A percentile compares a stretch with the other conserved stretches of the same genome.
Evolutionary conservation across 768 basidiomycete species (phyloP).

Genomic region (Suillus fuscotomentosus): DNA sequence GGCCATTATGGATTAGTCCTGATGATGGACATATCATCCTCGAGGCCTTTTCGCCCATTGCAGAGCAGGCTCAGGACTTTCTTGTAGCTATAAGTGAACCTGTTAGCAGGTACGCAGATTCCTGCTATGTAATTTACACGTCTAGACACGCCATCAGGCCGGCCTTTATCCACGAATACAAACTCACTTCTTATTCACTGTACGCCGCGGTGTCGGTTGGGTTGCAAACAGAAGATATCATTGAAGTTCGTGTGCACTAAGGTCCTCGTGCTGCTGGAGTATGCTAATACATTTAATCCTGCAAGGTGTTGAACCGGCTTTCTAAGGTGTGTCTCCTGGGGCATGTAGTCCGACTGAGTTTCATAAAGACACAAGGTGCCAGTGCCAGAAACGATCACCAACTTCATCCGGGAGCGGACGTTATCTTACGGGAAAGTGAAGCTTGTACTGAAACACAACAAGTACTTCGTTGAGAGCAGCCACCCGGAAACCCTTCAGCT

Average conservation of each 20-base stretch:
- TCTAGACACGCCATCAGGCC: conserved; percentile 55
- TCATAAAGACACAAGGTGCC: conserved; percentile 61
- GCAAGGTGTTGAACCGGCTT: conserved; percentile 73
- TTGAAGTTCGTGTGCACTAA: conserved; percentile 62
- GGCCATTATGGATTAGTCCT: conserved; percentile 96
- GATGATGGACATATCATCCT: conserved; percentile 92
- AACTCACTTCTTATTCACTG: conserved; percentile 95
- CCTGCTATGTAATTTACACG: conserved; percentile 26
- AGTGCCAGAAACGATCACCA: conserved; percentile 81
- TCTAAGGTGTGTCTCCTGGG: conserved; percentile 53
- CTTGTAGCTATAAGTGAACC: conserved; percentile 98
- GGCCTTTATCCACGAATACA: conserved; percentile 98
- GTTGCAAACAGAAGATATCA: conserved; percentile 96
- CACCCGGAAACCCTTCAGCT: conserved; percentile 91
- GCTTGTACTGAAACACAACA: conserved; percentile 96
- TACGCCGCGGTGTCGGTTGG: conserved; percentile 99
- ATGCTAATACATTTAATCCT: conserved; percentile 3
- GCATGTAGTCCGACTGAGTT: conserved; percentile 5
- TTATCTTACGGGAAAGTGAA: conserved; percentile 98
- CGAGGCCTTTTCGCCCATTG: conserved; percentile 96
- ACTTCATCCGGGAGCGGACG: conserved; percentile 90
- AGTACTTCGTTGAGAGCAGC: conserved; percentile 94
- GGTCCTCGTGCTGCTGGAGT: background rate
- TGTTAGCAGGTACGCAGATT: conserved; percentile 83
- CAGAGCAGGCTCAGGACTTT: conserved; percentile 98